Conservation (phyloP, 352 stramenopile species). For the Phytophthora litchii region DNA sequence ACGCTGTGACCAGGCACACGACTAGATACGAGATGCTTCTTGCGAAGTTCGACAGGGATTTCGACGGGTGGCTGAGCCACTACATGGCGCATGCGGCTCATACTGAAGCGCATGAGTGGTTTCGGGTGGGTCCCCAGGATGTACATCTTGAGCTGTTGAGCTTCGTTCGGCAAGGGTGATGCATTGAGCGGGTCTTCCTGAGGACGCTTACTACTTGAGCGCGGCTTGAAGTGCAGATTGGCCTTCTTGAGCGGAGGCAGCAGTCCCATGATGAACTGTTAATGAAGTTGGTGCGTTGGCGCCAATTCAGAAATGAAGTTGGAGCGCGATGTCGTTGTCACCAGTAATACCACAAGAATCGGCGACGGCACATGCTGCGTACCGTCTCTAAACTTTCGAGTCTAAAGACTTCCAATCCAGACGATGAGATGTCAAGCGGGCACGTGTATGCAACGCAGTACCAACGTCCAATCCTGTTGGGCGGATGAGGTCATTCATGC, state of each 20-base stretch:
- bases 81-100: slow-evolving; percentile 66
- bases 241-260: slow-evolving; percentile 34
- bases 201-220: slow-evolving; percentile 11
- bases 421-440: slow-evolving; percentile 11
- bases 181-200: slow-evolving; percentile 9
- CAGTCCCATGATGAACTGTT: slow-evolving; percentile 20
- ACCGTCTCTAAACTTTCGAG: slow-evolving; percentile 15
- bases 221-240: slow-evolving; percentile 25
- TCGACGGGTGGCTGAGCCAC: slow-evolving; percentile 52
- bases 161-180: slow-evolving; percentile 41
- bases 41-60: slow-evolving; percentile 50
- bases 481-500: not conserved
- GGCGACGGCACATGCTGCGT: no score
- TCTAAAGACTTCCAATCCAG: slow-evolving; percentile 8
- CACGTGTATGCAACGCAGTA: slow-evolving; percentile 11
- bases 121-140: slow-evolving; percentile 52
- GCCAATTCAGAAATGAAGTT: no score
- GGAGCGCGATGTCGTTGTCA: no score
- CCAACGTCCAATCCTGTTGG: slow-evolving; percentile 13
- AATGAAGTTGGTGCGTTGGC: no score
- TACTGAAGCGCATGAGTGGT: slow-evolving; percentile 60
- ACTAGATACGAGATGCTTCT: slow-evolving; percentile 38
- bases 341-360: no score
- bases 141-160: slow-evolving; percentile 62
- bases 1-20: slow-evolving; percentile 61